phyloP scores from a whole-genome alignment of 139 green algal genomes.

The Closterium sp. region DNA sequence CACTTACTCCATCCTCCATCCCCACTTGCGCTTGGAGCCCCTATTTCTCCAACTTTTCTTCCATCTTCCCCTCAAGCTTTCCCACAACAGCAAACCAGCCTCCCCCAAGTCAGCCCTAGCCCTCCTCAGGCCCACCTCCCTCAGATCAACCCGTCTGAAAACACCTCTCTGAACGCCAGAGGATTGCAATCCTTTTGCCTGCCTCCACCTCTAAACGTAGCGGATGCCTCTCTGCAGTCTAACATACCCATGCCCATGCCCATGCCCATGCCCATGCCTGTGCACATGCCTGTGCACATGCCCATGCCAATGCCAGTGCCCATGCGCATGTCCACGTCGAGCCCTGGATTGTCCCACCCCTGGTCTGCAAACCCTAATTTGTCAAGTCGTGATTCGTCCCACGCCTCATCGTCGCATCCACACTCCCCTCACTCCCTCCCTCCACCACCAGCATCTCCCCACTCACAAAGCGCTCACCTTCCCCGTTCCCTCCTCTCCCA shows the following conservation, averaged over 20 bases:
- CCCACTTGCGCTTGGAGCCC: not conserved
- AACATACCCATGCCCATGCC: not conserved
- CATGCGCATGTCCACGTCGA: not conserved
- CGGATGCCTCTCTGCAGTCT: too few species aligned
- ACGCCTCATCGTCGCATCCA: not conserved
- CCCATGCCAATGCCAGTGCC: not conserved
- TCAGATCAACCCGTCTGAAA: too few species aligned
- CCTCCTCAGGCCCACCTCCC: too few species aligned
- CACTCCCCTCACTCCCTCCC: too few species aligned
- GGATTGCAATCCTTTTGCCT: too few species aligned
- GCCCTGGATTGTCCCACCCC: not conserved
- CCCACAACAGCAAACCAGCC: not conserved
- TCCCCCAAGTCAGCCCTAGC: not conserved
- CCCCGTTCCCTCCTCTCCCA: not conserved
- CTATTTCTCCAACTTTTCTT: not conserved
- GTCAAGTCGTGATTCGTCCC: not conserved
- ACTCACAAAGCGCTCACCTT: not conserved
- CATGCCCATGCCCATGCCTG: not conserved
- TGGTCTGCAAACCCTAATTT: not conserved
- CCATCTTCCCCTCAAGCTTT: not conserved
- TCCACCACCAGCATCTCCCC: not conserved
- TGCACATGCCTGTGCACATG: not conserved
- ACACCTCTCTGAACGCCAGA: too few species aligned
- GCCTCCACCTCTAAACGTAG: too few species aligned
- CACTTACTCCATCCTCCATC: not conserved